Conservation (phyloP, 371 early-diverging fungal genomes). For the Basidiobolus meristosporus region DNA sequence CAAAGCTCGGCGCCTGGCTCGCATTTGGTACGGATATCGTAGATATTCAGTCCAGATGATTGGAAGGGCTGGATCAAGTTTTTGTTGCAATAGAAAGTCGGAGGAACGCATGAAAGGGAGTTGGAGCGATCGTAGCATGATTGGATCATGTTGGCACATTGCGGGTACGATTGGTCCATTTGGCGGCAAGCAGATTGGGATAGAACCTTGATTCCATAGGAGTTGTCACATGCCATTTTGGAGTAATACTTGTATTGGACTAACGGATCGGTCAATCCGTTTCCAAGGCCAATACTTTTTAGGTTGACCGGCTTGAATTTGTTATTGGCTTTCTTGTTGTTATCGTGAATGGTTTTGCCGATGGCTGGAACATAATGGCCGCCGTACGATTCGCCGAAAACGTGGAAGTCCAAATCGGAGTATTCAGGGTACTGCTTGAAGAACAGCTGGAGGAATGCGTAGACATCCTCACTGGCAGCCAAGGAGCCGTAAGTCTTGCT, state of each 20-base stretch:
- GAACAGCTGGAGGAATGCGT: constrained; percentile 53
- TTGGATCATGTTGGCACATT: constrained; percentile 54
- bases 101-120: constrained; percentile 62
- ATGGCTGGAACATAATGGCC: constrained; percentile 37
- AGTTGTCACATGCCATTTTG: constrained; percentile 66
- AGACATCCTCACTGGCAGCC: constrained; percentile 43
- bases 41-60: constrained; percentile 48
- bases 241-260: constrained; percentile 82
- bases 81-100: constrained; percentile 71
- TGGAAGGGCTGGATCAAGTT: constrained; percentile 37
- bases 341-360: constrained; percentile 36
- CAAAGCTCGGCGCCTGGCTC: constrained; percentile 51
- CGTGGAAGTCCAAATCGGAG: constrained; percentile 34
- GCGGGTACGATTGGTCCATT: constrained; percentile 52
- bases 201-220: constrained; percentile 62
- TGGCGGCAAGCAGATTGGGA: constrained; percentile 31
- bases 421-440: constrained; percentile 31
- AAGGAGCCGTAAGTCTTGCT: constrained; percentile 20
- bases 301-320: constrained; percentile 32
- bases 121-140: constrained; percentile 64
- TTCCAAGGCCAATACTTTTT: constrained; percentile 68
- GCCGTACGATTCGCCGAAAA: constrained; percentile 44
- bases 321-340: constrained; percentile 28
- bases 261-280: constrained; percentile 79
- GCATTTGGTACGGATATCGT: constrained; percentile 66